Percentiles rank a stretch among this genome's conserved stretches.
Evolutionary conservation across 2,329 filamentous ascomycete genomes (phyloP).

Genomic region (Eurotiales sp.): DNA sequence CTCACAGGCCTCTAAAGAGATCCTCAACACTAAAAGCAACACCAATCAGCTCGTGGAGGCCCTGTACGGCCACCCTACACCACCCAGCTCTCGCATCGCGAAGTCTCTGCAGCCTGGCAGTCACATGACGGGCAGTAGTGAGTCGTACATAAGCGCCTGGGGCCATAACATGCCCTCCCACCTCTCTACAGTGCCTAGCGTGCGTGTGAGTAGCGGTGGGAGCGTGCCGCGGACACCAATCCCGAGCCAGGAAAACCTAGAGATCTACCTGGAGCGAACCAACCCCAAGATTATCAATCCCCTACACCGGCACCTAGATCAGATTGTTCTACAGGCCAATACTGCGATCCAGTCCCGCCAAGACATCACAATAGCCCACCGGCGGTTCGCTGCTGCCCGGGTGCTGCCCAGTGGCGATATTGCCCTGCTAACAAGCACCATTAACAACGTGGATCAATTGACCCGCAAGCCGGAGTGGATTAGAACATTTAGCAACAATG

Average conservation of each 20-base stretch:
- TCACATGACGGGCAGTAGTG: too few relatives aligned
- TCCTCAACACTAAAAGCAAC: conserved; percentile 1
- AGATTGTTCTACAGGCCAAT: background rate
- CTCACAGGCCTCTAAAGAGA: background rate
- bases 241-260: background rate
- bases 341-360: background rate
- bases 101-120: background rate
- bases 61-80: background rate
- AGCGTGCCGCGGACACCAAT: background rate
- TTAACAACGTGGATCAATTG: conserved; percentile 1
- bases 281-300: background rate
- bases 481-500: too few relatives aligned
- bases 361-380: background rate
- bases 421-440: background rate
- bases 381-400: background rate
- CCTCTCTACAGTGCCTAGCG: background rate
- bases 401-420: background rate
- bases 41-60: background rate
- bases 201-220: background rate
- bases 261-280: conserved; percentile 5
- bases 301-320: background rate
- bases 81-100: background rate
- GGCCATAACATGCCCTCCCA: background rate
- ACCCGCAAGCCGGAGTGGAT: background rate
- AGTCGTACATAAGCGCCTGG: background rate